A percentile compares a stretch with the other conserved stretches of the same genome.
phyloP scores from a whole-genome alignment of 805 yeast species.

The Limtongia smithiae region DNA sequence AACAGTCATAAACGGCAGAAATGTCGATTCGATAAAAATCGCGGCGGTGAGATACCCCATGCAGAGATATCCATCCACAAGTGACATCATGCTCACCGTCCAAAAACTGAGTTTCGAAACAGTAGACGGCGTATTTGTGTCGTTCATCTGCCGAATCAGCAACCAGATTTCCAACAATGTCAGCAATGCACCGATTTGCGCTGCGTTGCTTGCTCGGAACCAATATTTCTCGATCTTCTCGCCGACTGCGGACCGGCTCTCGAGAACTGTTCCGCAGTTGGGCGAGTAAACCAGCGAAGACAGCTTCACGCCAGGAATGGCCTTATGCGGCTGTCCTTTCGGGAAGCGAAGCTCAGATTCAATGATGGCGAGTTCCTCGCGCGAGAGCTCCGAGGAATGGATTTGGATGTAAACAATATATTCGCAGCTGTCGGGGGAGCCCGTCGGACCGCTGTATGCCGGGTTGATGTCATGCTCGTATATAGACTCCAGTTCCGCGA shows the following conservation, averaged over 20 bases:
- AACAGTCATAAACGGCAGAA: slow-evolving; percentile 63
- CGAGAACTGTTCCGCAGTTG: slow-evolving; percentile 69
- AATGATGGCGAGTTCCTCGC: slow-evolving; percentile 53
- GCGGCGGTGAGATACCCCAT: slow-evolving; percentile 60
- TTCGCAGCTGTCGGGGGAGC: slow-evolving; percentile 54
- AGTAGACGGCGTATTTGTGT: slow-evolving; percentile 73
- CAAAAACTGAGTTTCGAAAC: slow-evolving; percentile 69
- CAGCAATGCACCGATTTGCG: slow-evolving; percentile 42
- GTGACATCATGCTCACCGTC: slow-evolving; percentile 59
- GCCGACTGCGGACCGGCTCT: slow-evolving; percentile 47
- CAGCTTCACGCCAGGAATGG: slow-evolving; percentile 55
- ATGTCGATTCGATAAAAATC: slow-evolving; percentile 52
- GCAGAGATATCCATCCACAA: slow-evolving; percentile 67
- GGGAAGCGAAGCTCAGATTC: slow-evolving; percentile 74
- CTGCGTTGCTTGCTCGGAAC: slow-evolving; percentile 38
- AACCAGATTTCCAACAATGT: slow-evolving; percentile 54
- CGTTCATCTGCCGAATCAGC: slow-evolving; percentile 65
- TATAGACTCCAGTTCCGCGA: slow-evolving; percentile 46
- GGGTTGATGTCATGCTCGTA: slow-evolving; percentile 26
- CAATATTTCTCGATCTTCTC: slow-evolving; percentile 49
- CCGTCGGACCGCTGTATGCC: slow-evolving; percentile 35
- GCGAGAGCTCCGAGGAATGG: slow-evolving; percentile 53
- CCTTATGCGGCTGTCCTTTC: slow-evolving; percentile 68
- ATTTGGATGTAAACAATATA: slow-evolving; percentile 64
- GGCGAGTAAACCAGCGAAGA: slow-evolving; percentile 75